phyloP scores from a whole-genome alignment of 2,329 filamentous ascomycete genomes.

The Polychaeton citri region DNA sequence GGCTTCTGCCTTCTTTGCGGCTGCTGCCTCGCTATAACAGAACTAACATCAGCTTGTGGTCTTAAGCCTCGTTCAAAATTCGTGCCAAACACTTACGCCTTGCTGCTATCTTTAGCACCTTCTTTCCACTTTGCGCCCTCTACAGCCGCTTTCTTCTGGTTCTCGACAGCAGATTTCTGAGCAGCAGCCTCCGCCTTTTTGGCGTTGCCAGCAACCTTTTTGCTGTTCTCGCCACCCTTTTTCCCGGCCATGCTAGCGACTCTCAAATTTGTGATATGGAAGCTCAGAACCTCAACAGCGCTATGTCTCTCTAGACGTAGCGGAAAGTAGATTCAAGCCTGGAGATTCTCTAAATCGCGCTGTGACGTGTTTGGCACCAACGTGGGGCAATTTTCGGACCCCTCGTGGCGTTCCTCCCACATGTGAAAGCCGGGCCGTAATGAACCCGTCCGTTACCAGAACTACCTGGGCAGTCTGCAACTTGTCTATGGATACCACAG shows the following conservation, averaged over 20 bases:
- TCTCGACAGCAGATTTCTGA: slow-evolving; percentile 59
- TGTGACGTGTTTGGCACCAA: too few relatives aligned
- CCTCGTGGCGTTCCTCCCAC: too few relatives aligned
- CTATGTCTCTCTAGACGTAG: too few relatives aligned
- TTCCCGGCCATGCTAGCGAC: slow-evolving; percentile 51
- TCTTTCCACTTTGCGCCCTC: slow-evolving; percentile 73
- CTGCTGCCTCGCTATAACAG: slow-evolving; percentile 61
- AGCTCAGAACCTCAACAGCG: too few relatives aligned
- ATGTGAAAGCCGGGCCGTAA: too few relatives aligned
- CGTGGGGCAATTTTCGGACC: too few relatives aligned
- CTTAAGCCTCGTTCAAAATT: not conserved
- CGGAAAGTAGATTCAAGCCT: too few relatives aligned
- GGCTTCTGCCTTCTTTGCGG: slow-evolving; percentile 67
- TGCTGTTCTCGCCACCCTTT: slow-evolving; percentile 62
- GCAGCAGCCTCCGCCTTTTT: slow-evolving; percentile 83
- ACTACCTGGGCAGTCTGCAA: too few relatives aligned
- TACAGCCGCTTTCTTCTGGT: slow-evolving; percentile 49
- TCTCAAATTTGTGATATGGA: too few relatives aligned
- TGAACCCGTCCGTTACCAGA: too few relatives aligned
- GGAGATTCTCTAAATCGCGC: too few relatives aligned
- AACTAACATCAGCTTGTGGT: slow-evolving; percentile 3
- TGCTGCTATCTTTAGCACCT: slow-evolving; percentile 70
- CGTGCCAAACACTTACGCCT: slow-evolving; percentile 55
- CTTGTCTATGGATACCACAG: too few relatives aligned
- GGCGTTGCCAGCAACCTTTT: slow-evolving; percentile 81